These are phyloP conservation scores for Wickerhamomyces ciferrii DNA, from an alignment of 805 yeast genomes.

Conservation along the genomic window DNA sequence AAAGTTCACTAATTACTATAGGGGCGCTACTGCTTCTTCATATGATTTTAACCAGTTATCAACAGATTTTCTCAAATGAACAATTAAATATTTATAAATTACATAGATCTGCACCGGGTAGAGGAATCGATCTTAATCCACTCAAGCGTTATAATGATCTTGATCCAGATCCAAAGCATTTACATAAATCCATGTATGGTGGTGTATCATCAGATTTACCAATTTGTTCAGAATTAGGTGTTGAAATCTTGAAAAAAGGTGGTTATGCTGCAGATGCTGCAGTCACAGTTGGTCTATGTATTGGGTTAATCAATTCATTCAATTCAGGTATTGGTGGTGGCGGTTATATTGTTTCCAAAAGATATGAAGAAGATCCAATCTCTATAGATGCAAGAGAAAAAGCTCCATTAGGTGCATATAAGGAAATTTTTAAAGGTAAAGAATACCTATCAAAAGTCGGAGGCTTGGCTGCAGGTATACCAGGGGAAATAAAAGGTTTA, in stretches of 20 bases:
- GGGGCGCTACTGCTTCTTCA: neutral
- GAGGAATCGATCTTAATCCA: constrained; percentile 34
- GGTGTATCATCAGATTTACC: constrained; percentile 25
- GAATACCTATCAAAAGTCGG: constrained; percentile 59
- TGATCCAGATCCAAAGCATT: constrained; percentile 25
- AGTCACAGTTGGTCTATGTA: constrained; percentile 80
- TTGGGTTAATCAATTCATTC: constrained; percentile 78
- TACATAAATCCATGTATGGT: constrained; percentile 16
- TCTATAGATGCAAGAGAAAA: constrained; percentile 84
- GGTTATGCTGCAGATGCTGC: constrained; percentile 96
- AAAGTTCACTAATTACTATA: too few species aligned
- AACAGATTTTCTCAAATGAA: neutral
- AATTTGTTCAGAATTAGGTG: constrained; percentile 31
- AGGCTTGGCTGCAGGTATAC: constrained; percentile 84
- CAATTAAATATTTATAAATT: neutral
- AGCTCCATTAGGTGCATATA: constrained; percentile 64
- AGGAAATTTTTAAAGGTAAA: constrained; percentile 56
- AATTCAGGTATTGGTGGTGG: constrained; percentile 95
- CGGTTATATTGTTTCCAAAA: constrained; percentile 54
- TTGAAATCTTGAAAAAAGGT: constrained; percentile 22
- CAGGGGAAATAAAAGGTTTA: constrained; percentile 90
- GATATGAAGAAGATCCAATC: constrained; percentile 40
- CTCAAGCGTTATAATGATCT: constrained; percentile 30
- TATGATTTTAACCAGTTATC: neutral
- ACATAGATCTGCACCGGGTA: constrained; percentile 1